Base-by-base conservation (phyloP, 176 grass and related monocot genomes). In the Carex littledalei region DNA sequence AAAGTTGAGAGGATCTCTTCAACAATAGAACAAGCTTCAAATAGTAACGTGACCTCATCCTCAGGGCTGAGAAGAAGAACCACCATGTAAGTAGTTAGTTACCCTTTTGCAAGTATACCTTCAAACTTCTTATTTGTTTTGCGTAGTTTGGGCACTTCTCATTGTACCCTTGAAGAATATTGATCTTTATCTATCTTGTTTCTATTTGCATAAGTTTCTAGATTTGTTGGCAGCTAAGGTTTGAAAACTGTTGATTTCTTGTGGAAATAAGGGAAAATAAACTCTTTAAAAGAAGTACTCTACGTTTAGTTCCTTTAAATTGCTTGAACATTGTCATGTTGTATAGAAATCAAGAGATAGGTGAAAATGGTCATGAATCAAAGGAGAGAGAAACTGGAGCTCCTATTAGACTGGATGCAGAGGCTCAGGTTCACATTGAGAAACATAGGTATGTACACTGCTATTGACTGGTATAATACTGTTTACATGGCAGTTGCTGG, bases 381-480 rank as follows among this genome's bases (percentile, higher is more conserved):
- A 94, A 90, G 56, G 90, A 84, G 53, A 87, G 22, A 84, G 85
- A 89, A 68, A 89, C 74, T 24, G 89, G 84, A 54, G 79, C 67
- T 84, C 89, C 91, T 82, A 90, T 94, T 81, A 93, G 86, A 81
- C 89, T 98, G 85, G 95, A 98, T 80, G 88, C 87, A 85, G 87
- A 90, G 91, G 92, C 89, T 24, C 86, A 94, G 39, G 87, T 86
- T 89, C 87, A 84, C 53, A 94, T 98, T 65, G 92, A 93, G 85
- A 98, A 94, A 83, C 92, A 98, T 79, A 98, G 92, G 92, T 98
- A 82, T 82, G 53, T 50, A 18, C 53, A 78, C 26, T 75, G 50
- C 29, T 75, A 61, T 12, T 13, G 45, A 55, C 2, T 79, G 67
- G 34, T n/a, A 69, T 6, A 7, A 1, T 55, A 78, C 50, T 31